Base-by-base conservation (phyloP, 2,329 filamentous ascomycete species). In the Diaporthe sp. region DNA sequence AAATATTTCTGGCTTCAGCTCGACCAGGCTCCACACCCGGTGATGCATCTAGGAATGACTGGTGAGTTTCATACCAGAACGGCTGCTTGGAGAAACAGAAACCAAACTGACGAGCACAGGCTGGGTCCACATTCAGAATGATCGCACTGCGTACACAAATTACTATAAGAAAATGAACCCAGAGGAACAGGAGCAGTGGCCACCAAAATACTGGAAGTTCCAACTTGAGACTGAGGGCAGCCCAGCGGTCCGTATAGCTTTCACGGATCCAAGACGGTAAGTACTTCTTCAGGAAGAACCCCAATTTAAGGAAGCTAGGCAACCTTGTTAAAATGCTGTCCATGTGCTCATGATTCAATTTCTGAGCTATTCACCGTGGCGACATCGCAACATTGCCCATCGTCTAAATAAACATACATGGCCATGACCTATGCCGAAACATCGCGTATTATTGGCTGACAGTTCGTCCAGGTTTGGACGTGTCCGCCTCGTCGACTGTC, bases 1-100 rank as follows among this genome's bases (percentile, higher is more conserved):
- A 99, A 98, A 89, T 98, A 98, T 82, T 98, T 99, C 83, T 99
- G 97, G 92, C 76, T 86, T 45, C 84, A 86, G 88, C 87, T 98
- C 30, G 92, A 95, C 50, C 94, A 89, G 13, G 89, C 95, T 15
- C 96, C 96, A 1, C 97, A 98, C 83, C 90, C 94, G 0, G 91
- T 98, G 40, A 95, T 97, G 91, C 95, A 97, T 83, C 92, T 97
- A 79, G 95, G 95, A 55, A 93, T 92, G 90, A 91, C 90, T 55
- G 90, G 88, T 88, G 82, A 75, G 79, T 58, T 9, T 19, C 47
- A 28, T 19, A 13, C 9, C 25, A 15, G 13, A 13, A 7, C n/a
- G 2, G 6, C 1, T 2, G 30, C 1, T 9, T 52, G 15, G 66
- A n/a, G 70, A 74, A 35, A 77, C 75, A 47, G 19, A 22, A 90